Conservation (phyloP, 2,329 filamentous ascomycete species). For the Curvularia eragrostidis region DNA sequence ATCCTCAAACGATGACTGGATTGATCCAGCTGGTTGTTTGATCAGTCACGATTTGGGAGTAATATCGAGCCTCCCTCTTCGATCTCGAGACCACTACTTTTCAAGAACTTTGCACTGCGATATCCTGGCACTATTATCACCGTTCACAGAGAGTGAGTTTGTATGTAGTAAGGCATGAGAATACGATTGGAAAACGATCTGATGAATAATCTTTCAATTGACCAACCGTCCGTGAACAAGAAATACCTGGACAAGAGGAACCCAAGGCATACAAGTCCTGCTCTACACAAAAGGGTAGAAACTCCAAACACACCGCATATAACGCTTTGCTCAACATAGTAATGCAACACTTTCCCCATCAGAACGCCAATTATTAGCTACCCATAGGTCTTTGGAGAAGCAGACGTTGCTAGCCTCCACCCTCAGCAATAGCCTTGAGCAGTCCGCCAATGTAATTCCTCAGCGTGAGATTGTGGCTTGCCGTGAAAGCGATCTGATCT, state of each 20-base stretch:
- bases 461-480: conserved; percentile 67
- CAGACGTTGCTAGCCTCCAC: conserved; percentile 28
- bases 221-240: neutral
- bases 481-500: conserved; percentile 70
- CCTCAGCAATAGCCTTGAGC: conserved; percentile 46
- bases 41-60: neutral
- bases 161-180: neutral
- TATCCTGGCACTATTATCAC: neutral
- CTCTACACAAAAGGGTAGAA: neutral
- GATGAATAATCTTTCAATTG: neutral
- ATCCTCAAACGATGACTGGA: neutral
- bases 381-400: neutral
- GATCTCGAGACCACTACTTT: too few species aligned
- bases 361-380: neutral
- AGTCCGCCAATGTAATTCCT: conserved; percentile 49
- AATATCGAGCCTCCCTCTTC: neutral
- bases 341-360: neutral
- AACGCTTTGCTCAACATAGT: neutral
- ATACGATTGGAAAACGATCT: neutral
- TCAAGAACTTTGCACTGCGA: neutral
- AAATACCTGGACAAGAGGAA: neutral
- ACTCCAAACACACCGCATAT: neutral
- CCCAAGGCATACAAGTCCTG: neutral
- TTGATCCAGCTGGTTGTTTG: neutral
- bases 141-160: neutral